These are phyloP conservation scores for Rhynchospora tenuis DNA, from an alignment of 176 grass and related monocot genomes.

Conservation along the genomic window DNA sequence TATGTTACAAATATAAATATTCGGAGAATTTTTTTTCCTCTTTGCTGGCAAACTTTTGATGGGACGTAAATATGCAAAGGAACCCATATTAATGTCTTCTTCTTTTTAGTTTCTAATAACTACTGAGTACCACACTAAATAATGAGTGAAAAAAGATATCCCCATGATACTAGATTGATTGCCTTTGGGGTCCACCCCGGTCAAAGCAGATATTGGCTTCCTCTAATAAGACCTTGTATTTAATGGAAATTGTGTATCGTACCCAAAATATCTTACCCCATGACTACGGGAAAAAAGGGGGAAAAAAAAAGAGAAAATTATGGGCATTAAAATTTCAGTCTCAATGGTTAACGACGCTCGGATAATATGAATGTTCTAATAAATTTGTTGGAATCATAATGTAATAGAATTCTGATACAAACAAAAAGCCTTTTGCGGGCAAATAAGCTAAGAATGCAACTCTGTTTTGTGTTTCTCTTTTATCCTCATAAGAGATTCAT, in stretches of 20 bases:
- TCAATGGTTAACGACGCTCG: not conserved
- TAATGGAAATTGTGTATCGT: not conserved
- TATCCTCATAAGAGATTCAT: not conserved
- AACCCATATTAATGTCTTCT: not conserved
- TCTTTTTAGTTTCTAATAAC: not conserved
- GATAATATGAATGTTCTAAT: too few relatives aligned
- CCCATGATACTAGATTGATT: not conserved
- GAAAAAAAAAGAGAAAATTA: too few relatives aligned
- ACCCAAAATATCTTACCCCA: not conserved
- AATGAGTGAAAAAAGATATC: slow-evolving; percentile 4
- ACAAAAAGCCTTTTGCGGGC: not conserved
- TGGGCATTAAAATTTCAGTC: not conserved
- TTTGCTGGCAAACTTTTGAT: not conserved
- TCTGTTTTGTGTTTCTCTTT: not conserved
- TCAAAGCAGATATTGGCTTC: not conserved
- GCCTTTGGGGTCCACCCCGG: not conserved
- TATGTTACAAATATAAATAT: not conserved
- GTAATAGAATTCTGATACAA: not conserved
- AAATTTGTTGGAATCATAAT: not conserved
- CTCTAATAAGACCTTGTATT: not conserved
- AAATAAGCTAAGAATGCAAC: not conserved
- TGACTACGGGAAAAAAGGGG: too few relatives aligned
- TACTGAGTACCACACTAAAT: not conserved
- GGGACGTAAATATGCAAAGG: not conserved
- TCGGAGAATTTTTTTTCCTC: not conserved